Conservation (phyloP, 345 rosid species). For the Eucalyptus fibrosa region DNA sequence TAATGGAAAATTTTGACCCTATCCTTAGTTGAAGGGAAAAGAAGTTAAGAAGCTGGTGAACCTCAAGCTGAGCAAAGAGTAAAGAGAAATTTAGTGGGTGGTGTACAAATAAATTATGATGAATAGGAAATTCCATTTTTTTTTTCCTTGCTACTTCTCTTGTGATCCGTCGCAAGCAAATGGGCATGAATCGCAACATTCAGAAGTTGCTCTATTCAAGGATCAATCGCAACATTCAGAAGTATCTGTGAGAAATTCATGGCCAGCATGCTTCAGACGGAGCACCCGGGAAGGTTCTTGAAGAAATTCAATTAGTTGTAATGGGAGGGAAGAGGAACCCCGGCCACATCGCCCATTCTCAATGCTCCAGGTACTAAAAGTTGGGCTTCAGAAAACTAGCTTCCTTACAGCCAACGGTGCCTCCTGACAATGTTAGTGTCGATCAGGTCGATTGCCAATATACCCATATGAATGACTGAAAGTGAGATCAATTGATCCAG, state of each 20-base stretch:
- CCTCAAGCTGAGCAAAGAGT: constrained; percentile 62
- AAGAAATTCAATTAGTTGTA: constrained; percentile 41
- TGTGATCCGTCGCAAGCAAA: too few relatives aligned
- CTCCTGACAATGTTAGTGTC: not conserved
- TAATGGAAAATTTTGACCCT: constrained; percentile 50
- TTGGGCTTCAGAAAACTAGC: constrained; percentile 14
- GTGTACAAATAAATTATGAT: constrained; percentile 50
- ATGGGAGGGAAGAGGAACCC: constrained; percentile 22
- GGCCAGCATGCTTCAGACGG: constrained; percentile 25
- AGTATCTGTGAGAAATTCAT: constrained; percentile 31
- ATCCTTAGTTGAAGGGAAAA: constrained; percentile 41
- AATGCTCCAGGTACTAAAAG: constrained; percentile 6
- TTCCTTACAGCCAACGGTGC: not conserved
- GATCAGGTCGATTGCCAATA: constrained; percentile 6
- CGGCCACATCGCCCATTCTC: too few relatives aligned
- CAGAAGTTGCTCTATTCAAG: too few relatives aligned
- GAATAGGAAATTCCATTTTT: not conserved
- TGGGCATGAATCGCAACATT: constrained; percentile 3
- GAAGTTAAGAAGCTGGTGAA: constrained; percentile 37
- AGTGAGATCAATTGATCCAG: constrained; percentile 41
- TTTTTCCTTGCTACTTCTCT: too few relatives aligned
- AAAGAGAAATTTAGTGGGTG: constrained; percentile 70
- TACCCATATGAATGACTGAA: constrained; percentile 40
- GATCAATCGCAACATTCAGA: constrained; percentile 1
- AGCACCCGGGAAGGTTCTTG: constrained; percentile 29